phyloP scores from a whole-genome alignment of 2,329 filamentous ascomycete genomes.

The Hypoxylon sp. region DNA sequence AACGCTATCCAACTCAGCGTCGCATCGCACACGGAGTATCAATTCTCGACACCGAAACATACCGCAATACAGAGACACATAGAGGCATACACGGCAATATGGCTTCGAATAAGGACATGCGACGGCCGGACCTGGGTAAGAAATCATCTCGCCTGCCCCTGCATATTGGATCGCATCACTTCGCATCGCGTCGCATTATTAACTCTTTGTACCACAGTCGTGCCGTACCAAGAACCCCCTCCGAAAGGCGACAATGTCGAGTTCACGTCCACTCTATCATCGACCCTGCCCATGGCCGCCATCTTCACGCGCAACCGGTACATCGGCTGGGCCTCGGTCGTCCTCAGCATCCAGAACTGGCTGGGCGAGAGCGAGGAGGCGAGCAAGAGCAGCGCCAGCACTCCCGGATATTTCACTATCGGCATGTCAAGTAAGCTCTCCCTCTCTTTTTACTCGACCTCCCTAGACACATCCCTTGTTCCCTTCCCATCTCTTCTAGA shows the following conservation, averaged over 20 bases:
- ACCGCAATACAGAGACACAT: constrained; percentile 7
- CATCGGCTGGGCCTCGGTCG: constrained; percentile 78
- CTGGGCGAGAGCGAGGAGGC: constrained; percentile 80
- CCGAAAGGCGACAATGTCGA: constrained; percentile 75
- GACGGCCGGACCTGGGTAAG: constrained; percentile 79
- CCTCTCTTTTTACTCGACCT: not conserved
- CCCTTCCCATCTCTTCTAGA: not conserved
- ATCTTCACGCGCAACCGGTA: constrained; percentile 95
- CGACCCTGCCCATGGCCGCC: constrained; percentile 93
- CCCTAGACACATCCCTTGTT: not conserved
- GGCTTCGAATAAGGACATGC: constrained; percentile 82
- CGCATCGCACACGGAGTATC: constrained; percentile 6
- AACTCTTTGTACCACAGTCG: constrained; percentile 69
- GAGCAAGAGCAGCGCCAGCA: constrained; percentile 73
- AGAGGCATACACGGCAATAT: constrained; percentile 58
- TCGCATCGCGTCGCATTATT: constrained; percentile 28
- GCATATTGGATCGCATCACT: constrained; percentile 12
- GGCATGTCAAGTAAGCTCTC: constrained; percentile 79
- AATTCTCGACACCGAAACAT: constrained; percentile 21
- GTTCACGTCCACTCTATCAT: constrained; percentile 78
- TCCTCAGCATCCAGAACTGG: constrained; percentile 83
- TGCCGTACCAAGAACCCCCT: constrained; percentile 86
- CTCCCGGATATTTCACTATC: constrained; percentile 80
- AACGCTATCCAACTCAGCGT: not conserved
- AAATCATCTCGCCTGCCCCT: constrained; percentile 36